Conservation (phyloP, 768 basidiomycete species). For the Termitomyces sp. region DNA sequence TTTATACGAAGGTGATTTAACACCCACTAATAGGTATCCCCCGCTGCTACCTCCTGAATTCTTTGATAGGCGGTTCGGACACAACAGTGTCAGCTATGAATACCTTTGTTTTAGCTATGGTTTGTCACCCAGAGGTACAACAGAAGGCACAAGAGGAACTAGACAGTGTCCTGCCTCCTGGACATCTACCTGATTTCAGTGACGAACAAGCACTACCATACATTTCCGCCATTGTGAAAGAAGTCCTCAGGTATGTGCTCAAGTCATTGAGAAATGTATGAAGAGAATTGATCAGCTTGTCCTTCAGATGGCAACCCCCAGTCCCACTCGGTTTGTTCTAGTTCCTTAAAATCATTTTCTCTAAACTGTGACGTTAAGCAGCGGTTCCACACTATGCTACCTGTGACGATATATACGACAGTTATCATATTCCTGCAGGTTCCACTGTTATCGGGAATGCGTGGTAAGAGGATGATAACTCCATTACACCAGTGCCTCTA, state of each 20-base stretch:
- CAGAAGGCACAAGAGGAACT: conserved; percentile 19
- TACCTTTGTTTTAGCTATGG: conserved; percentile 22
- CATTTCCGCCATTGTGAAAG: conserved; percentile 25
- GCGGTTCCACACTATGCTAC: conserved; percentile 23
- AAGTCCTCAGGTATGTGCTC: conserved; percentile 16
- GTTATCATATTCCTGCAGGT: conserved; percentile 27
- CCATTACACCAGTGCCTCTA: not conserved
- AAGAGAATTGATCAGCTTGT: not conserved
- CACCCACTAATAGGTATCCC: conserved; percentile 8
- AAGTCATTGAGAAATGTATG: not conserved
- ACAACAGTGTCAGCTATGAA: conserved; percentile 19
- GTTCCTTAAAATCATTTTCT: not conserved
- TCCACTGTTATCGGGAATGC: conserved; percentile 23
- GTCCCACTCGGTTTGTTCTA: conserved; percentile 16
- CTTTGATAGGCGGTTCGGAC: not conserved
- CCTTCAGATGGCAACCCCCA: conserved; percentile 18
- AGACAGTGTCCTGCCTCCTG: conserved; percentile 20
- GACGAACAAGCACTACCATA: conserved; percentile 25
- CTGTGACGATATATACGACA: conserved; percentile 28
- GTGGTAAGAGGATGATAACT: conserved; percentile 16
- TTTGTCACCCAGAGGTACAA: conserved; percentile 22
- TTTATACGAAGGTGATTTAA: not conserved
- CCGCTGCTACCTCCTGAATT: not conserved
- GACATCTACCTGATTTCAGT: conserved; percentile 23
- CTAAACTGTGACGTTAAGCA: conserved; percentile 5